Evolutionary conservation across 768 basidiomycete genomes (phyloP).

Genomic region (Phanerochaete carnosa): DNA sequence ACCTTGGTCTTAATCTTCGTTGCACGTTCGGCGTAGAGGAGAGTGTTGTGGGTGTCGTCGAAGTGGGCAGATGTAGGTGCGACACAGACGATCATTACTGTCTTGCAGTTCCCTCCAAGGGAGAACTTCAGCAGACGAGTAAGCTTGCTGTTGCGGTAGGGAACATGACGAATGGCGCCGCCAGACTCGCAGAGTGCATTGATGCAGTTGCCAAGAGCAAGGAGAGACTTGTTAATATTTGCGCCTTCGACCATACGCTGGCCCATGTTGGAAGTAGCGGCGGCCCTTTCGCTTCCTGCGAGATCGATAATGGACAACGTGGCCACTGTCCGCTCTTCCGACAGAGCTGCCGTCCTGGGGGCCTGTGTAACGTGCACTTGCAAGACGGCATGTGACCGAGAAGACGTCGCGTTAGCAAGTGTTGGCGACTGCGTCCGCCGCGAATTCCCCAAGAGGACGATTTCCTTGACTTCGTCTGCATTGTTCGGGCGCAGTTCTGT

Average conservation of each 20-base stretch:
- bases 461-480: constrained; percentile 92
- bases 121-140: constrained; percentile 97
- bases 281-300: constrained; percentile 95
- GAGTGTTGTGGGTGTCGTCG: constrained; percentile 98
- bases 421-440: constrained; percentile 92
- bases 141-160: constrained; percentile 97
- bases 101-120: constrained; percentile 97
- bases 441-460: constrained; percentile 85
- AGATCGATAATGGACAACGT: constrained; percentile 98
- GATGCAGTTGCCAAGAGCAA: constrained; percentile 97
- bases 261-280: constrained; percentile 96
- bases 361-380: constrained; percentile 92
- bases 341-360: constrained; percentile 80
- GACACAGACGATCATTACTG: constrained; percentile 98
- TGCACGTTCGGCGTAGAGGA: constrained; percentile 95
- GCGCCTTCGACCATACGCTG: constrained; percentile 98
- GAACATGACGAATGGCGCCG: constrained; percentile 83
- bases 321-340: constrained; percentile 79
- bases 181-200: constrained; percentile 97
- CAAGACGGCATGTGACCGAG: constrained; percentile 95
- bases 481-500: constrained; percentile 78
- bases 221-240: constrained; percentile 98
- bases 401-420: constrained; percentile 94
- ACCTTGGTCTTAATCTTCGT: constrained; percentile 99
- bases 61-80: constrained; percentile 95